Evolutionary conservation across 768 basidiomycete species (phyloP).

Genomic region (Termitomyces sp.): DNA sequence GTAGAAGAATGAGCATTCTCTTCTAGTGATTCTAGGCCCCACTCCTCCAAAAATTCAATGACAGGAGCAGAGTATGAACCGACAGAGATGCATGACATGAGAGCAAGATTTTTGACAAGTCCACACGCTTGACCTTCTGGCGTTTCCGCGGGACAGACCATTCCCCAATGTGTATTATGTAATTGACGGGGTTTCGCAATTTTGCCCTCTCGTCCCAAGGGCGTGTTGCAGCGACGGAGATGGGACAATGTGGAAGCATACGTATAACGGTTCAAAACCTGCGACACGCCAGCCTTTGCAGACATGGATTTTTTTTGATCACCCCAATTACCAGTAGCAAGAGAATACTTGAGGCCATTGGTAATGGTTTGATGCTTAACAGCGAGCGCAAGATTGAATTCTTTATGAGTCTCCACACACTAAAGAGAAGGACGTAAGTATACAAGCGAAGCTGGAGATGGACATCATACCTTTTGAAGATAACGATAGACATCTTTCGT

Average conservation of each 20-base stretch:
- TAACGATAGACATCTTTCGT: conserved; percentile 97
- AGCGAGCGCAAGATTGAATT: conserved; percentile 86
- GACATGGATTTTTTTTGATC: conserved; percentile 99
- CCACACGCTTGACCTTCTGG: conserved; percentile 99
- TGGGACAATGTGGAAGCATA: conserved; percentile 98
- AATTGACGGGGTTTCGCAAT: conserved; percentile 99
- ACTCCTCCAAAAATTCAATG: conserved; percentile 97
- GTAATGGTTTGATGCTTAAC: conserved; percentile 98
- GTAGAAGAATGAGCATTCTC: conserved; percentile 85
- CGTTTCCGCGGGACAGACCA: conserved; percentile 99
- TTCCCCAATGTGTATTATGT: conserved; percentile 99
- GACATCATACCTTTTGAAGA: conserved; percentile 75
- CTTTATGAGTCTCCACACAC: conserved; percentile 96
- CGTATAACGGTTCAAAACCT: conserved; percentile 97
- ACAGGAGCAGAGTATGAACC: conserved; percentile 94
- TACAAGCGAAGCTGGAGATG: conserved; percentile 3
- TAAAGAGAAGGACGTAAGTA: conserved; percentile 24
- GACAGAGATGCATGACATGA: conserved; percentile 98
- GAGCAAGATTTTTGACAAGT: conserved; percentile 95
- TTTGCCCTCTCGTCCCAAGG: conserved; percentile 96
- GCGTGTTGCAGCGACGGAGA: conserved; percentile 96
- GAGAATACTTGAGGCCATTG: conserved; percentile 95
- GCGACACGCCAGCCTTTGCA: conserved; percentile 96
- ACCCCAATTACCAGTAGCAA: conserved; percentile 99
- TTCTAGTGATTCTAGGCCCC: conserved; percentile 93